Conservation (phyloP, 768 basidiomycete species). For the Russula earlei region DNA sequence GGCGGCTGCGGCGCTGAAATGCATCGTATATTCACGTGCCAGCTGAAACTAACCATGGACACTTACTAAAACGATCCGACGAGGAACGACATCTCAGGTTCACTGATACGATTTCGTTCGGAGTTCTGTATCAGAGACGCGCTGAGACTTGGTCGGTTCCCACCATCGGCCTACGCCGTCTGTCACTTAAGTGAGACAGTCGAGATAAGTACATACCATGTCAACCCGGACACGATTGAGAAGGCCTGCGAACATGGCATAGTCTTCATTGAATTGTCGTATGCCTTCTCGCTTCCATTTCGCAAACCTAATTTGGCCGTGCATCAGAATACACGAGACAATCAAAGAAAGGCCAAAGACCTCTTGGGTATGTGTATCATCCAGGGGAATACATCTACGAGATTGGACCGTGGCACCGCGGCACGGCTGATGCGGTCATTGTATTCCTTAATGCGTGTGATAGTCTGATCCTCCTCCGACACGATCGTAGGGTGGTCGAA, state of each 20-base stretch:
- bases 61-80: conserved; percentile 1
- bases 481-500: conserved; percentile 19
- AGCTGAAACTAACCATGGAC: not conserved
- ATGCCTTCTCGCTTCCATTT: conserved; percentile 8
- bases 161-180: not conserved
- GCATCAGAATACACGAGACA: not conserved
- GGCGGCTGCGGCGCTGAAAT: conserved; percentile 2
- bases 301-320: not conserved
- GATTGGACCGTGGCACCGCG: not conserved
- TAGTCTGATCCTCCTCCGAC: not conserved
- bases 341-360: not conserved
- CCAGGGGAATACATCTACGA: conserved; percentile 4
- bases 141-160: not conserved
- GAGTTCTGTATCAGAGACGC: not conserved
- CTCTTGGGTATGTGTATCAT: conserved; percentile 7
- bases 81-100: conserved; percentile 2
- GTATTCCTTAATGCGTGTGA: not conserved
- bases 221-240: conserved; percentile 4
- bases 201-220: not conserved
- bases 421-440: not conserved
- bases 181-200: not conserved
- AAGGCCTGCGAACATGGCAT: not conserved
- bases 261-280: not conserved
- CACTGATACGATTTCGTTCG: not conserved
- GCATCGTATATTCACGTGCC: not conserved